Percentiles rank a stretch among this genome's conserved stretches.
Conservation (phyloP, 768 basidiomycete genomes). For the Neoboletus brunneissimus region DNA sequence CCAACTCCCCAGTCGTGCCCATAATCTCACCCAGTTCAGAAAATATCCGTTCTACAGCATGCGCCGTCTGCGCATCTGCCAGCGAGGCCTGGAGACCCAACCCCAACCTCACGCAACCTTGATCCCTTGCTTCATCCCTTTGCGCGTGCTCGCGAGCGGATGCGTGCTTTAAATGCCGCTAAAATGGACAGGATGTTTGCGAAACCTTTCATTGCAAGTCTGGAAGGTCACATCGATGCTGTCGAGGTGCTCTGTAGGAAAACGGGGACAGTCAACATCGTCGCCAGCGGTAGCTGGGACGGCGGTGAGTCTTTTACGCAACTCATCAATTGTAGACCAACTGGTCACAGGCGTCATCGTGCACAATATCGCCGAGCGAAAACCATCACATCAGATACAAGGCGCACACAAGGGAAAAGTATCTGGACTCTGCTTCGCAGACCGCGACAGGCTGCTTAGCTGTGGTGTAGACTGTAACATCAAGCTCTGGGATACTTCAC, state of each 20-base stretch:
- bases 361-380: constrained; percentile 69
- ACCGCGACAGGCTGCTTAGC: constrained; percentile 60
- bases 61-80: constrained; percentile 73
- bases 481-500: constrained; percentile 69
- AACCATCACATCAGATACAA: constrained; percentile 53
- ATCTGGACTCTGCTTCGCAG: constrained; percentile 75
- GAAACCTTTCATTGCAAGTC: constrained; percentile 87
- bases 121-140: constrained; percentile 97
- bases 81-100: constrained; percentile 73
- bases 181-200: constrained; percentile 98
- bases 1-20: neutral
- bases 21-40: constrained; percentile 41
- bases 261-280: constrained; percentile 66
- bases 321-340: neutral
- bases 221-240: constrained; percentile 94
- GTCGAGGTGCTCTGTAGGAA: constrained; percentile 82
- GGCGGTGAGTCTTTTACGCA: constrained; percentile 61
- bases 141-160: constrained; percentile 87
- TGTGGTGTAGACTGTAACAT: constrained; percentile 83
- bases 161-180: constrained; percentile 88
- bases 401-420: constrained; percentile 84
- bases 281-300: constrained; percentile 94
- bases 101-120: constrained; percentile 87
- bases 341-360: constrained; percentile 67
- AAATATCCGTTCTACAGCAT: constrained; percentile 87